Conservation (phyloP, 345 rosid species). For the Syzygium aqueum region DNA sequence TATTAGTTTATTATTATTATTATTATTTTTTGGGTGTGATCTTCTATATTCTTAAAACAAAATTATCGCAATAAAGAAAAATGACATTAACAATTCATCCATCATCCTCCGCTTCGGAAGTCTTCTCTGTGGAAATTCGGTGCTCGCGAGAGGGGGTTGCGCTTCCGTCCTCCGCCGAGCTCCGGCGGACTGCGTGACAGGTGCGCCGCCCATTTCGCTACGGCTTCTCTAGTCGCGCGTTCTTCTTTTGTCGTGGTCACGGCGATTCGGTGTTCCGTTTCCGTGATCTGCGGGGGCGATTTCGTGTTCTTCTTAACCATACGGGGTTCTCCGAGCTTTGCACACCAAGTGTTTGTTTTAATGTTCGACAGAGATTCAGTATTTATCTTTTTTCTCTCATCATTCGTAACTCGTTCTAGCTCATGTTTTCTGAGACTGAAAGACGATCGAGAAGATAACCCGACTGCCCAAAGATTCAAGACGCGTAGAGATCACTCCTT, state of each 20-base stretch:
- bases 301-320: background rate
- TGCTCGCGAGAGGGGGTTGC: no score
- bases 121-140: no score
- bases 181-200: no score
- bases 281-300: background rate
- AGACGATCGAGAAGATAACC: background rate
- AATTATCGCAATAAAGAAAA: background rate
- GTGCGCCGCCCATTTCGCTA: background rate
- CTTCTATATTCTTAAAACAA: no score
- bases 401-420: background rate
- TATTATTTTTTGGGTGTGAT: no score
- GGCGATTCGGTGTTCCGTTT: background rate
- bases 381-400: background rate
- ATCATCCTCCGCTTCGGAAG: background rate
- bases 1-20: background rate
- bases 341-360: background rate
- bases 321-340: background rate
- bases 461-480: background rate
- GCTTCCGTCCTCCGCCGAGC: no score
- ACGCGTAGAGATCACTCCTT: background rate
- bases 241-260: background rate
- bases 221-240: background rate
- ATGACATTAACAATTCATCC: background rate
- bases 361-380: background rate
- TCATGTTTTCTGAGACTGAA: background rate